Evolutionary conservation across 768 basidiomycete species (phyloP).

Genomic region (Multifurca ochricompacta): DNA sequence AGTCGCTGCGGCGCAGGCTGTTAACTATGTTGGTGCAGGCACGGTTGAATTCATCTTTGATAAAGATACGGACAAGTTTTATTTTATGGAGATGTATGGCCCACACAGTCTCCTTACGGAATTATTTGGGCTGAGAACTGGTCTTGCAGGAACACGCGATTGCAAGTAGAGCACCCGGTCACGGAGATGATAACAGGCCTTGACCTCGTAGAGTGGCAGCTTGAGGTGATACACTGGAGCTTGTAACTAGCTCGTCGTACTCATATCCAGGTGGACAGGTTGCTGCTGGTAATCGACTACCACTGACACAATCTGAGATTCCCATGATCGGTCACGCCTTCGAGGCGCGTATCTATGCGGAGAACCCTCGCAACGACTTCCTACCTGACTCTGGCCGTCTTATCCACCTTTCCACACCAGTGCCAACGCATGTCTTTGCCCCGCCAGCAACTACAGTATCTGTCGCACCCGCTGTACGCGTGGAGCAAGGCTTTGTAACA

Average conservation of each 20-base stretch:
- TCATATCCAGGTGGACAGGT: slow-evolving; percentile 38
- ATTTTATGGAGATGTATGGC: slow-evolving; percentile 95
- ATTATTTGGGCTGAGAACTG: background rate
- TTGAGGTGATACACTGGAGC: slow-evolving; percentile 45
- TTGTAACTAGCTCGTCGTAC: background rate
- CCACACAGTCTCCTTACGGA: background rate
- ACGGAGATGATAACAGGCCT: slow-evolving; percentile 94
- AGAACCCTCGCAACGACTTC: slow-evolving; percentile 89
- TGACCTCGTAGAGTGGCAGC: slow-evolving; percentile 93
- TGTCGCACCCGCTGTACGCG: slow-evolving; percentile 59
- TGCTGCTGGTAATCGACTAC: slow-evolving; percentile 81
- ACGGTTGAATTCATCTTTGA: slow-evolving; percentile 98
- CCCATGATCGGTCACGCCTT: slow-evolving; percentile 90
- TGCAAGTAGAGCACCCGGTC: slow-evolving; percentile 88
- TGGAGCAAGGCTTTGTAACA: slow-evolving; percentile 83
- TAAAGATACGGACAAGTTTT: slow-evolving; percentile 79
- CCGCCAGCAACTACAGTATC: slow-evolving; percentile 27
- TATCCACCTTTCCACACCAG: slow-evolving; percentile 73
- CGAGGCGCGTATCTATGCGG: slow-evolving; percentile 93
- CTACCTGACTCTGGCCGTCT: slow-evolving; percentile 84
- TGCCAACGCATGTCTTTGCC: slow-evolving; percentile 63
- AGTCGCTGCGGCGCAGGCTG: slow-evolving; percentile 86
- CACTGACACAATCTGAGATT: slow-evolving; percentile 66
- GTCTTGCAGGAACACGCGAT: slow-evolving; percentile 60
- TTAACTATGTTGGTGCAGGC: slow-evolving; percentile 85